Percentiles rank a stretch among this genome's conserved stretches.
These are phyloP conservation scores for Tylopilus subfusipes DNA, from an alignment of 768 basidiomycete species.

Conservation along the genomic window DNA sequence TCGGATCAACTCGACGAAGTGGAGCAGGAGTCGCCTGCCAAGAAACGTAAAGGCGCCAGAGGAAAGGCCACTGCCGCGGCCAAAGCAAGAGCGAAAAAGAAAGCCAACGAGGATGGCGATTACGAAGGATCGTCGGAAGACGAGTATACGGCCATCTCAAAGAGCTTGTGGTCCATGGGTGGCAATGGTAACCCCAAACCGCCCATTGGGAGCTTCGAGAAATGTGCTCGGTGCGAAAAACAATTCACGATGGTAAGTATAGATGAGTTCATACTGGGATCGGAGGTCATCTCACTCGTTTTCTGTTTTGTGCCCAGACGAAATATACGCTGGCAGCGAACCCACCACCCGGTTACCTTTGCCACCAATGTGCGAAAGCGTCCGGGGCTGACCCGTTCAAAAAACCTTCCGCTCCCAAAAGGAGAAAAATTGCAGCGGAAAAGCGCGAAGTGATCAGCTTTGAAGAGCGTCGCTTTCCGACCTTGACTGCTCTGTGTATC, in stretches of 20 bases:
- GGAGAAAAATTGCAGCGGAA: conserved; percentile 61
- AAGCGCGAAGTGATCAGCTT: conserved; percentile 65
- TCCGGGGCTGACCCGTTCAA: conserved; percentile 85
- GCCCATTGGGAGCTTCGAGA: conserved; percentile 71
- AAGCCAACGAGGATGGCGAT: conserved; percentile 43
- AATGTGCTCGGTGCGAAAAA: conserved; percentile 77
- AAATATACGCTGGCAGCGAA: conserved; percentile 79
- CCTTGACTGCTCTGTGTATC: conserved; percentile 78
- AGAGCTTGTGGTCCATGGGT: conserved; percentile 38
- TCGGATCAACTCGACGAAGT: conserved; percentile 76
- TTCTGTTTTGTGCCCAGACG: conserved; percentile 50
- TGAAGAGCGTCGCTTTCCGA: conserved; percentile 66
- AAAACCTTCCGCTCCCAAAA: conserved; percentile 58
- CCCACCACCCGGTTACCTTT: conserved; percentile 73
- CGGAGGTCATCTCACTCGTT: background rate
- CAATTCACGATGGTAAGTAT: conserved; percentile 82
- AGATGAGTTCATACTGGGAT: background rate
- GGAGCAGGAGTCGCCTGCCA: conserved; percentile 41
- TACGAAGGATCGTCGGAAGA: conserved; percentile 58
- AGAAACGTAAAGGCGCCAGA: conserved; percentile 57
- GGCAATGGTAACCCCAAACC: conserved; percentile 45
- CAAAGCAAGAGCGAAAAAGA: conserved; percentile 39
- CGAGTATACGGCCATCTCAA: conserved; percentile 64
- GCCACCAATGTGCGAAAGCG: conserved; percentile 77
- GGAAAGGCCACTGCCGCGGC: conserved; percentile 35